Evolutionary conservation across 2,329 filamentous ascomycete species (phyloP).

Genomic region (Neurospora crassa): DNA sequence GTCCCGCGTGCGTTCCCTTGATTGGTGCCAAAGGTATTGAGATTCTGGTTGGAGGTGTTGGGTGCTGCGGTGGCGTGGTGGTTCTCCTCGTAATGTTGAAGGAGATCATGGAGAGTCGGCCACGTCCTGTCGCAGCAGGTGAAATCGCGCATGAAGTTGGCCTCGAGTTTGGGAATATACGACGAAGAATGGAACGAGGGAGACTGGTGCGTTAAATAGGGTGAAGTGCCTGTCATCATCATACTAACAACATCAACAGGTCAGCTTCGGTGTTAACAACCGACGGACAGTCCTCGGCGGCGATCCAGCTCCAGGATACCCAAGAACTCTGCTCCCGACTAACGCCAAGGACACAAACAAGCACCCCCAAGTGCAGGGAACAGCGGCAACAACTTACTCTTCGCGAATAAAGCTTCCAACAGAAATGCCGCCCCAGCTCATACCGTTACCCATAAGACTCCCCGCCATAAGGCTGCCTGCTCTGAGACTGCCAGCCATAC

Average conservation of each 20-base stretch:
- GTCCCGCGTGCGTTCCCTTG: conserved; percentile 12
- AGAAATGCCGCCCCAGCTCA: conserved; percentile 95
- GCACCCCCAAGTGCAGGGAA: conserved; percentile 6
- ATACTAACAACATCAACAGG: conserved; percentile 49
- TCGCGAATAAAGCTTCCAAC: conserved; percentile 96
- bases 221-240: conserved; percentile 94
- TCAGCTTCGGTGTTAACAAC: conserved; percentile 17
- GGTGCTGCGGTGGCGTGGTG: conserved; percentile 61
- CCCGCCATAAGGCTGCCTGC: not conserved
- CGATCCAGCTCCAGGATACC: not conserved
- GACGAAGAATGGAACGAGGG: conserved; percentile 95
- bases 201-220: conserved; percentile 72
- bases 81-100: conserved; percentile 94
- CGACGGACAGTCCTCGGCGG: not conserved
- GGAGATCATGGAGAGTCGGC: conserved; percentile 83
- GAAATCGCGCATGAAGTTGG: conserved; percentile 96
- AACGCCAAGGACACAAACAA: conserved; percentile 9
- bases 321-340: conserved; percentile 1
- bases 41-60: conserved; percentile 28
- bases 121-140: conserved; percentile 86
- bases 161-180: conserved; percentile 91
- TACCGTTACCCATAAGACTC: conserved; percentile 54
- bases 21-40: conserved; percentile 17
- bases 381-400: conserved; percentile 59
- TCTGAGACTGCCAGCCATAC: conserved; percentile 44